Base-by-base conservation (phyloP, 495 filamentous ascomycete species). In the Aspergillus incahuasiensis region DNA sequence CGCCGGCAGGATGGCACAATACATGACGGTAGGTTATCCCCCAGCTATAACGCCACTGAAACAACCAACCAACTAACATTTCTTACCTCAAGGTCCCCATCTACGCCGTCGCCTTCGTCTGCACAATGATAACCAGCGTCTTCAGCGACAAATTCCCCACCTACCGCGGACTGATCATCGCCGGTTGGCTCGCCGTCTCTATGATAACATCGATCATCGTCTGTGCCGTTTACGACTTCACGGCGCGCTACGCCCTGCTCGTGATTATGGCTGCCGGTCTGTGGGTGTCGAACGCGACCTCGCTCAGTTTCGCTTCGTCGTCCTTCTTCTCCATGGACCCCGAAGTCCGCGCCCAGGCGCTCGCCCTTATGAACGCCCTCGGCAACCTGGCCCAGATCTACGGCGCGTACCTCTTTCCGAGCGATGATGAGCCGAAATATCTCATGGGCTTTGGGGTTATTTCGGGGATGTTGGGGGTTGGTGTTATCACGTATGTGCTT, bases 371-470 rank as follows among this genome's bases (percentile, higher is more conserved):
- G 6, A 79, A 79, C 58, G 73, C 72, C 0, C 61, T 79, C 41
- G 77, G 77, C 13, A 80, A 81, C 49, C 56, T 80, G 38, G 72
- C 75, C 2, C 73, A 75, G 46, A 75, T 83, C 1, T 83, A 82
- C 61, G 78, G 79, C 18, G 61, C 64, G 28, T 53, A 53, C 43
- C 32, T 58, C 11, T 58, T 53, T 11, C 55, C 55, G 0, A 20
- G 20, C n/a, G 30, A 38, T 4, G 55, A 58, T n/a, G 30, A 24
- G 18, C 55, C 55, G 8, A 53, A 58, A 19, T 58, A 58, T 48
- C 44, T 53, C n/a, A 53, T 47, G 48, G 55, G 55, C 16, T 58
- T 58, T 42, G 28, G 32, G 6, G 55, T 57, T 1, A 57, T 57
- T 22, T 57, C 55, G 16, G 55, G 46, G n/a, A 57, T 57, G 55